Conservation (phyloP, 2,329 filamentous ascomycete genomes). For the Triangularia setosa region DNA sequence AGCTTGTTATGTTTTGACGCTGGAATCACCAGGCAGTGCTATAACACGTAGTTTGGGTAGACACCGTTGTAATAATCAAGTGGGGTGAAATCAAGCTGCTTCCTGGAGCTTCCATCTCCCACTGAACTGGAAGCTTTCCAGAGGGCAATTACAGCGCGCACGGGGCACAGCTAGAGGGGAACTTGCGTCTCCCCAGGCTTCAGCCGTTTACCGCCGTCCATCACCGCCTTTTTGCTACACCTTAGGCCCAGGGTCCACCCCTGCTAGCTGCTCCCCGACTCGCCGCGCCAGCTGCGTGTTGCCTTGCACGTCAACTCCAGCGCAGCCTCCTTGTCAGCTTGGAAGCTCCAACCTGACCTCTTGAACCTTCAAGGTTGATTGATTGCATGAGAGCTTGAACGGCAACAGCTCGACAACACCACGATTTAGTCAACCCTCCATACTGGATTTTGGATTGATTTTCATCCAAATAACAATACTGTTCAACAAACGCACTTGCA, state of each 20-base stretch:
- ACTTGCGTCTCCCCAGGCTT: conserved; percentile 10
- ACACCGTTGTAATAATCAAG: background rate
- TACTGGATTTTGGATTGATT: background rate
- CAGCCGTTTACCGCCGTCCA: conserved; percentile 16
- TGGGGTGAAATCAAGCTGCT: conserved; percentile 2
- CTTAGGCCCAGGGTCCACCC: conserved; percentile 11
- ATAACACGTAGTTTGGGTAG: background rate
- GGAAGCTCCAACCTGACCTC: conserved; percentile 22
- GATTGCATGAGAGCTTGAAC: conserved; percentile 10
- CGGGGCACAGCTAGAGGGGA: conserved; percentile 3
- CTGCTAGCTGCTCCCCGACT: conserved; percentile 11
- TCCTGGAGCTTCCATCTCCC: conserved; percentile 15
- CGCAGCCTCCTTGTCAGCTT: conserved; percentile 19
- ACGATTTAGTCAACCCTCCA: background rate
- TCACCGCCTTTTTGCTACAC: conserved; percentile 21
- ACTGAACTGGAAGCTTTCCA: conserved; percentile 1
- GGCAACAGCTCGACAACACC: conserved; percentile 3
- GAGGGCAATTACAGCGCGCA: conserved; percentile 20
- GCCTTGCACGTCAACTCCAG: conserved; percentile 25
- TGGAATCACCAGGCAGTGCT: background rate
- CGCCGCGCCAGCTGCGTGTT: conserved; percentile 35
- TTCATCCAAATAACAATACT: background rate
- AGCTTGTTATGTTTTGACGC: background rate
- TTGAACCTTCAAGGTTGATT: conserved; percentile 15
- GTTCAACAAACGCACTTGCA: background rate